phyloP scores from a whole-genome alignment of 306 rosid genomes.

The Ziziphus jujuba region DNA sequence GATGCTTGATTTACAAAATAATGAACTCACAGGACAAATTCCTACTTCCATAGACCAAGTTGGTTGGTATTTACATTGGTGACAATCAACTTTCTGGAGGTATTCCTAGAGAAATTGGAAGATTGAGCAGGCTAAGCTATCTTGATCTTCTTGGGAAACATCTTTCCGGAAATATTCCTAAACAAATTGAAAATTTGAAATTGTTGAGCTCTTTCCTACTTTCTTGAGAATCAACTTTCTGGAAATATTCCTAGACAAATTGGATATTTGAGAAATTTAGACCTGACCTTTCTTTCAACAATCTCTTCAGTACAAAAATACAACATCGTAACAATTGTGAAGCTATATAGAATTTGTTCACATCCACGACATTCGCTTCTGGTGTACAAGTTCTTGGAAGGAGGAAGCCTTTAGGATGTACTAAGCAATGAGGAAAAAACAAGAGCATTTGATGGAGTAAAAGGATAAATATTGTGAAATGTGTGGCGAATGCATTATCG shows the following conservation, averaged over 20 bases:
- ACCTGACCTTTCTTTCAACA: not conserved
- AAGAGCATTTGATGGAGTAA: slow-evolving; percentile 9
- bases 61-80: not conserved
- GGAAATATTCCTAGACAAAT: not conserved
- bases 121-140: not conserved
- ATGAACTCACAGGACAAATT: not conserved
- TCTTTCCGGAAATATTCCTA: no score
- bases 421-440: slow-evolving; percentile 11
- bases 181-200: no score
- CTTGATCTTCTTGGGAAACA: no score
- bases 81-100: not conserved
- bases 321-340: slow-evolving; percentile 25
- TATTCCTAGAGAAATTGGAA: not conserved
- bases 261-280: not conserved
- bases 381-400: slow-evolving; percentile 23
- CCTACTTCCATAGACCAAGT: not conserved
- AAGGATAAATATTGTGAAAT: slow-evolving; percentile 12
- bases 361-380: not conserved
- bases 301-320: not conserved
- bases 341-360: slow-evolving; percentile 10
- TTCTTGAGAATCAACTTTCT: not conserved
- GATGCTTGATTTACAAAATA: not conserved
- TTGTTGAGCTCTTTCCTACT: not conserved
- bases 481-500: slow-evolving; percentile 17
- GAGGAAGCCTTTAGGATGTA: not conserved